A percentile compares a stretch with the other conserved stretches of the same genome.
Evolutionary conservation across 83 land plant genomes (phyloP).

Genomic region (Picea engelmannii): DNA sequence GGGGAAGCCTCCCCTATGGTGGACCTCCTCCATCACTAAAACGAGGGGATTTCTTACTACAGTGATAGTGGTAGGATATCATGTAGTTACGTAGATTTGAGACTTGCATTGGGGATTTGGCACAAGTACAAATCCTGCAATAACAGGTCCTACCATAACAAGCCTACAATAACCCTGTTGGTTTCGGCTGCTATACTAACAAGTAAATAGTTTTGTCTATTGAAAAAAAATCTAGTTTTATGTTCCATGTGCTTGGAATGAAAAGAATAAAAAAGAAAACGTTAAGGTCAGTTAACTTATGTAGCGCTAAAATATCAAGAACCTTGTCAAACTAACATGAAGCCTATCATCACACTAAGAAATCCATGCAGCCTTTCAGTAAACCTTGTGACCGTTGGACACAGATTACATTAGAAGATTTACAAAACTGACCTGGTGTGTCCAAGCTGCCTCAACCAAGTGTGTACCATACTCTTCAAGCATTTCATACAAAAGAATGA

Average conservation of each 20-base stretch:
- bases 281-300: neutral
- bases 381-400: neutral
- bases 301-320: neutral
- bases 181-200: neutral
- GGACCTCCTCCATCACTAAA: no score
- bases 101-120: no score
- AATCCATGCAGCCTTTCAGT: neutral
- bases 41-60: no score
- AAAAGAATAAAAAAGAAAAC: neutral
- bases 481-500: constrained; percentile 84
- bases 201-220: neutral
- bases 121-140: no score
- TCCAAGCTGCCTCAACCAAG: constrained; percentile 29
- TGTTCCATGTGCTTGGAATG: neutral
- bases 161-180: no score
- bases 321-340: neutral
- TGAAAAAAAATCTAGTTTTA: neutral
- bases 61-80: no score
- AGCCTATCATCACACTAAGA: neutral
- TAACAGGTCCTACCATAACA: no score
- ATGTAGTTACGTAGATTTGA: no score
- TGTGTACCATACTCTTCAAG: constrained; percentile 95
- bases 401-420: neutral
- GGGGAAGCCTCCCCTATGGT: no score
- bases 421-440: constrained; percentile 60